phyloP scores from a whole-genome alignment of 2,329 filamentous ascomycete species.

The Dryadomyces quercus-mongolicae region DNA sequence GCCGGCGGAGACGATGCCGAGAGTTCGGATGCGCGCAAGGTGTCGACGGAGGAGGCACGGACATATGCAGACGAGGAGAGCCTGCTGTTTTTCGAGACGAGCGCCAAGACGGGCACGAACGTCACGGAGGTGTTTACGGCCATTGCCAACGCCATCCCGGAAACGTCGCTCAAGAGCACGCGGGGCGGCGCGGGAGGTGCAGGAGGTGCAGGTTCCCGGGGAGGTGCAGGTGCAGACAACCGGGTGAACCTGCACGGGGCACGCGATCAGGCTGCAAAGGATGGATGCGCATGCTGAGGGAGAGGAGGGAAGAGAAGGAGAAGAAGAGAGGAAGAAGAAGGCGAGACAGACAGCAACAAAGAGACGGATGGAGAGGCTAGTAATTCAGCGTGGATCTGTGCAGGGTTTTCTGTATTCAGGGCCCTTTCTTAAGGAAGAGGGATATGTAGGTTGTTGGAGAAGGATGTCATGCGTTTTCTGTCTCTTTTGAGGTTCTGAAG shows the following conservation, averaged over 20 bases:
- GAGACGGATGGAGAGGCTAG: background rate
- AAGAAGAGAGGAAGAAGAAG: background rate
- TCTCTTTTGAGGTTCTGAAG: background rate
- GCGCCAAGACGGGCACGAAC: constrained; percentile 90
- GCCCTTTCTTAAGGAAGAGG: no score
- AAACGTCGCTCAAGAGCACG: constrained; percentile 86
- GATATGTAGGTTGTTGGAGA: no score
- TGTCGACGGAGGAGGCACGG: constrained; percentile 83
- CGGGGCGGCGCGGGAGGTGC: constrained; percentile 50
- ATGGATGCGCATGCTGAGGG: constrained; percentile 77
- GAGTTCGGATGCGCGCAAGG: constrained; percentile 75
- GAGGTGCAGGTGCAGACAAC: constrained; percentile 37
- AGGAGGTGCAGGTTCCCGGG: constrained; percentile 42
- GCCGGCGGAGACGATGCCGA: constrained; percentile 53
- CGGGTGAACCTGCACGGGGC: constrained; percentile 74
- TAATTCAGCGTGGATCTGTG: background rate
- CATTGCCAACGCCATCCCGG: constrained; percentile 94
- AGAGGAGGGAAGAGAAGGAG: background rate
- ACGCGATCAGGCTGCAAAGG: constrained; percentile 65
- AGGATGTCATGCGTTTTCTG: no score
- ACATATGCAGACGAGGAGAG: constrained; percentile 90
- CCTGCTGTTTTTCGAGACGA: constrained; percentile 94
- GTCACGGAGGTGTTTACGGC: constrained; percentile 95
- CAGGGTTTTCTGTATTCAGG: no score
- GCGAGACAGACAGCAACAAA: no score